Base-by-base conservation (phyloP, 2,329 filamentous ascomycete genomes). In the Esteya vermicola region DNA sequence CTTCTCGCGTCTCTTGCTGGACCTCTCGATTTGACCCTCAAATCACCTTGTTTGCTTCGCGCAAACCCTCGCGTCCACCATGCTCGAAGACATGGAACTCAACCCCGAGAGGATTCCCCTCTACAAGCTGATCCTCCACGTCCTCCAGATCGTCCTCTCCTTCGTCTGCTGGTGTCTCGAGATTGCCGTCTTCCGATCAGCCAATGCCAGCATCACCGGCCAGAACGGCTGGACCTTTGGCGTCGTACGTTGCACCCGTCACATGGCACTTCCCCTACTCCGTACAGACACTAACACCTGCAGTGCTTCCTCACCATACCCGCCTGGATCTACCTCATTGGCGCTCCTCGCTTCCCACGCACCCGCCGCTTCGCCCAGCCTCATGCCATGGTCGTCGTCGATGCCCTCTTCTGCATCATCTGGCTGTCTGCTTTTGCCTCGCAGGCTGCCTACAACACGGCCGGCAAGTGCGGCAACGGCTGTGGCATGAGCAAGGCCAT, bases 381-480 rank as follows among this genome's bases (percentile, higher is more conserved):
- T 3, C 69, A 75, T 48, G 75, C 65, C 44, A 75, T 81, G 65
- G 58, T 74, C 20, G 59, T 57, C 9, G 61, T 79, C 25, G 77
- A 81, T 51, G 57, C 56, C n/a, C 30, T 75, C 42, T 78, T 68
- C 52, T 60, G 62, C 51, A 55, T 81, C 47, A 58, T 81, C 45
- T 81, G 77, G 76, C 62, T 82, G 33, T 77, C 76, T 3, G 77
- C 70, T 16, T 81, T 81, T 52, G 70, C 77, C 23, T 68, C 72
- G 16, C 73, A 81, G 52, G 76, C 78, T 3, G 65, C 71, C 9
- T 81, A 73, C 58, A 80, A 81, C 58, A 63, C 65, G 4, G 61
- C 63, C 19, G 64, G 63, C 43, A 58, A 63, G 22, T 80, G 75
- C 50, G 70, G 70, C 3, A 56, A 60, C 25, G 71, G 59, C 28